Conservation (phyloP, 352 stramenopile species). For the Globisporangium echinulatum region DNA sequence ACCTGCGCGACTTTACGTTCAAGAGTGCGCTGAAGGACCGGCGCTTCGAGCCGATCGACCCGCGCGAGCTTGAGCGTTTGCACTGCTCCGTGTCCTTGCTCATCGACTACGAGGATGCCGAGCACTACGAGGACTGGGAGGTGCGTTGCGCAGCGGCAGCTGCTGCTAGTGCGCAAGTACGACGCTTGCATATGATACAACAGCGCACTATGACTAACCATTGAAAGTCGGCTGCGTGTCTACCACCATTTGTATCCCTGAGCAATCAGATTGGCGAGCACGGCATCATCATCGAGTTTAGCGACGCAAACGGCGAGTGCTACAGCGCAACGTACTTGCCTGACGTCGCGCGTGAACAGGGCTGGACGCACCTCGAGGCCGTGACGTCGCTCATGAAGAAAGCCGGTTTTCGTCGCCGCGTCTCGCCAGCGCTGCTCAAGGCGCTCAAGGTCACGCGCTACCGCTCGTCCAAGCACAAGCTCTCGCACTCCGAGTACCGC, state of each 20-base stretch:
- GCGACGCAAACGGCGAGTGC: slow-evolving; percentile 30
- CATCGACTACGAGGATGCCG: slow-evolving; percentile 68
- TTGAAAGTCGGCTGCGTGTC: no score
- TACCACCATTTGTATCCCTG: no score
- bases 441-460: slow-evolving; percentile 74
- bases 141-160: slow-evolving; percentile 15
- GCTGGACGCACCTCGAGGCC: slow-evolving; percentile 64
- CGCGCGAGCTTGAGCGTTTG: slow-evolving; percentile 55
- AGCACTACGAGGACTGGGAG: slow-evolving; percentile 80
- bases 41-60: slow-evolving; percentile 68
- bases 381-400: slow-evolving; percentile 78
- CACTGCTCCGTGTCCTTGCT: slow-evolving; percentile 79
- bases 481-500: slow-evolving; percentile 77
- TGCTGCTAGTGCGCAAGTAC: background rate
- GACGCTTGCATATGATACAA: no score
- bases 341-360: slow-evolving; percentile 68
- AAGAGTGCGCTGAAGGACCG: slow-evolving; percentile 75
- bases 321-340: slow-evolving; percentile 79
- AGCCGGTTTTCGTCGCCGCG: slow-evolving; percentile 54
- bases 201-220: no score
- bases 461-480: slow-evolving; percentile 76
- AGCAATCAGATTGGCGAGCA: slow-evolving; percentile 49
- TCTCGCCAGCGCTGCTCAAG: slow-evolving; percentile 50
- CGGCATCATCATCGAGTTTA: slow-evolving; percentile 80
- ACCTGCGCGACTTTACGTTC: slow-evolving; percentile 77